Base-by-base conservation (phyloP, 2,329 filamentous ascomycete genomes). In the Amylocarpus encephaloides region DNA sequence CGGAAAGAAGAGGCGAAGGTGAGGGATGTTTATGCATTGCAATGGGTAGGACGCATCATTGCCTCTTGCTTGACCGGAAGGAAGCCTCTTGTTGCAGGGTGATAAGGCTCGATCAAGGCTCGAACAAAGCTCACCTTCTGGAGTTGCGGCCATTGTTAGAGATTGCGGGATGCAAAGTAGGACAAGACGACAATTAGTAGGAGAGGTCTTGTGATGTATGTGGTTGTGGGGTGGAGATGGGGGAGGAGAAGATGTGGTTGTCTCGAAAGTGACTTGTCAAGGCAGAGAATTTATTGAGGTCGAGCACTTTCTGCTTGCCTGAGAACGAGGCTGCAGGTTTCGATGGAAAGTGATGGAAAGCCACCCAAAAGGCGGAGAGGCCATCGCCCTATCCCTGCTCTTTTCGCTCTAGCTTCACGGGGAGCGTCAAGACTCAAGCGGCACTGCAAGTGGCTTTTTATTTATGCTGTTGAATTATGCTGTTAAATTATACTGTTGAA, bases 101-200 rank as follows among this genome's bases (percentile, higher is more conserved):
- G 50, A 52, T 46, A n/a, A n/a, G n/a, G n/a, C n/a, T n/a, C n/a
- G n/a, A n/a, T n/a, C n/a, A n/a, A n/a, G n/a, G n/a, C n/a, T n/a
- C n/a, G n/a, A n/a, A n/a, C 38, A 39, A 51, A 60, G 57, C 60
- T 62, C 62, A 62, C 61, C 61, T 62, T 63, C 61, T 47, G 61
- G 61, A 50, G 59, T 61, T 15, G 49, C 43, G 40, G 56, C 47
- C 61, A 63, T 63, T 50, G 46, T 60, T 45, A 51, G 35, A 32
- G 43, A 35, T 16, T 19, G 19, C 7, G 16, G 38, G 19, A 30
- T 35, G 32, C 18, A 16, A 32, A 15, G 11, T 19, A 7, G 6
- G 34, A 38, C 10, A 35, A 36, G 34, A 39, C 15, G 12, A 19
- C n/a, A 18, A 6, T 35, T 33, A 29, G 18, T 30, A 40, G 22